Conservation (phyloP, 208 protist genomes). For the Acanthamoeba lenticulata region DNA sequence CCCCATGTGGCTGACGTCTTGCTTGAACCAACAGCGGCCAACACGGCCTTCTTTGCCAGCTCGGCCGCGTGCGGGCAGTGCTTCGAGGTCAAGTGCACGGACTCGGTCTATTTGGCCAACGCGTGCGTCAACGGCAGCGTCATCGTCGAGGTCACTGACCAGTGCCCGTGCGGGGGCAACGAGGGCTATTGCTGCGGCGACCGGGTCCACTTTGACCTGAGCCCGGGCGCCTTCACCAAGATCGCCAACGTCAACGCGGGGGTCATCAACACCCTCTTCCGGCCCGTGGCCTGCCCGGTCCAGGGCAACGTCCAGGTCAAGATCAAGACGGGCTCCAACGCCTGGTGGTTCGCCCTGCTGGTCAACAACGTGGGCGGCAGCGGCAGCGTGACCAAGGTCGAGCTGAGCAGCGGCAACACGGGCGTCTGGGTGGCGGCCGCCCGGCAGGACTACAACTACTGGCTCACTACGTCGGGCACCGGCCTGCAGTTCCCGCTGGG, state of each 20-base stretch:
- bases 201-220: slow-evolving; percentile 40
- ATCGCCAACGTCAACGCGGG: slow-evolving; percentile 1
- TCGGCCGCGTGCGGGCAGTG: background rate
- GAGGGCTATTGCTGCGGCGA: slow-evolving; percentile 55
- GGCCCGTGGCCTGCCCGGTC: slow-evolving; percentile 27
- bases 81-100: slow-evolving; percentile 26
- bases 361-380: slow-evolving; percentile 33
- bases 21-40: background rate
- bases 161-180: background rate
- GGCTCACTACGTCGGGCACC: background rate
- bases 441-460: slow-evolving; percentile 58
- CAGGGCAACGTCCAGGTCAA: background rate
- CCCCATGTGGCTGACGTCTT: too few relatives aligned
- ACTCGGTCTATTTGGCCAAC: background rate
- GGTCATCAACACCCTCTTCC: slow-evolving; percentile 41
- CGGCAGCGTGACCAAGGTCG: background rate
- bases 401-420: background rate
- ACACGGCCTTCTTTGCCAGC: background rate
- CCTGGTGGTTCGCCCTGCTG: slow-evolving; percentile 60
- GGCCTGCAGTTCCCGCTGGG: background rate
- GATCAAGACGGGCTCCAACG: slow-evolving; percentile 41
- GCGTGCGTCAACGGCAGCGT: background rate
- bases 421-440: background rate
- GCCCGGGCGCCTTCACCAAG: slow-evolving; percentile 22
- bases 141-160: background rate